Base-by-base conservation (phyloP, 2,329 filamentous ascomycete genomes). In the Alternaria brassicicola region DNA sequence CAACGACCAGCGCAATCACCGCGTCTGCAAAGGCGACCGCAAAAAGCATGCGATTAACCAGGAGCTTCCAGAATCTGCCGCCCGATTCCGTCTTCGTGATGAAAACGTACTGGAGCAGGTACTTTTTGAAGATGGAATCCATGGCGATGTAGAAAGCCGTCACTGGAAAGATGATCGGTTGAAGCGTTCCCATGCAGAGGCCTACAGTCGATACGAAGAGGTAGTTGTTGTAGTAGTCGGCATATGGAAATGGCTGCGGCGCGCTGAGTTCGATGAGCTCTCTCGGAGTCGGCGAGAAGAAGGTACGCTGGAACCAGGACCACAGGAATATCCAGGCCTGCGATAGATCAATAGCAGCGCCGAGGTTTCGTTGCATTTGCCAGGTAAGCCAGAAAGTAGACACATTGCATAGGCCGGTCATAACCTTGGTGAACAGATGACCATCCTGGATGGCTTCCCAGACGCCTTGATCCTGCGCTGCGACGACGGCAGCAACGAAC, bases 221-320 rank as follows among this genome's bases (percentile, higher is more conserved):
- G 76, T 97, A 97, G 76, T 96, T 97, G 78, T 97, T 98, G 84
- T 97, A 98, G 79, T 98, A 97, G 66, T 88, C 92, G 57, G 94
- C 92, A 71, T 97, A 98, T 64, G 97, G 92, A 75, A 99, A 97
- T 0, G 91, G 83, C 9, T 91, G 93, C 0, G 95, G 95, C 1
- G 95, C 94, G 1, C 93, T 96, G 71, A 96, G 86, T 77, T 97
- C 93, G 66, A 98, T 98, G 68, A 95, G 82, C 76, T 97, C 89
- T 65, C 95, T 86, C 8, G 95, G 95, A 4, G 95, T 98, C 6
- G 94, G 93, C 60, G 86, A 89, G 15, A 91, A 87, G 70, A 96
- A 93, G 48, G 88, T 89, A 70, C 92, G 89, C 64, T 88, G 85
- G 72, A 94, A 89, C 76, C 91, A 96, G 63, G 90, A 89, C 82